phyloP scores from a whole-genome alignment of 768 basidiomycete genomes.

The Calocera cornea region DNA sequence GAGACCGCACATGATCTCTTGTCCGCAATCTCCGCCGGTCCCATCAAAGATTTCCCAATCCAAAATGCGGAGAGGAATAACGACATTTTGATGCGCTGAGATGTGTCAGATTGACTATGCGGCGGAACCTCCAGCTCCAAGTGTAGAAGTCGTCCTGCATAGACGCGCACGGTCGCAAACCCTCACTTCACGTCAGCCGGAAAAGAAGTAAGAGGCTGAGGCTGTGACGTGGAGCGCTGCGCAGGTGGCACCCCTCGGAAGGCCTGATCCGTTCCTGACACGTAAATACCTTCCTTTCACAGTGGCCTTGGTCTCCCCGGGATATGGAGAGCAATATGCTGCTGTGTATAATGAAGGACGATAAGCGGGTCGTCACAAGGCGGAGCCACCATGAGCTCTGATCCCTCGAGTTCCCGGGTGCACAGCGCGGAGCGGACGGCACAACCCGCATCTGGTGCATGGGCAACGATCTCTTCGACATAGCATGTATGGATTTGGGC shows the following conservation, averaged over 20 bases:
- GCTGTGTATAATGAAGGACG: background rate
- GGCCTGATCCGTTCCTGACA: slow-evolving; percentile 1
- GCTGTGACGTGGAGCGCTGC: background rate
- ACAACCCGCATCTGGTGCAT: background rate
- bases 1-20: background rate
- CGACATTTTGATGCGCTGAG: background rate
- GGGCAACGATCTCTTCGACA: background rate
- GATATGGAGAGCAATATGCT: background rate
- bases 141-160: background rate
- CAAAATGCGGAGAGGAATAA: background rate
- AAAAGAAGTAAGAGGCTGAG: background rate
- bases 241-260: background rate
- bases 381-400: background rate
- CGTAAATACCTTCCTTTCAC: background rate
- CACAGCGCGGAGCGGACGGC: background rate
- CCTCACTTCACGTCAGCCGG: background rate
- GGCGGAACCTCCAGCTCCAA: background rate
- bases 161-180: background rate
- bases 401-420: background rate
- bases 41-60: background rate
- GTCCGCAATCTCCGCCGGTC: background rate
- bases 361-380: background rate
- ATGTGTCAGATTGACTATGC: background rate
- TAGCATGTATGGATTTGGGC: background rate
- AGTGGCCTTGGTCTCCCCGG: background rate